Conservation (phyloP, 1,284 basidiomycete genomes). For the Leucoagaricus sp. region DNA sequence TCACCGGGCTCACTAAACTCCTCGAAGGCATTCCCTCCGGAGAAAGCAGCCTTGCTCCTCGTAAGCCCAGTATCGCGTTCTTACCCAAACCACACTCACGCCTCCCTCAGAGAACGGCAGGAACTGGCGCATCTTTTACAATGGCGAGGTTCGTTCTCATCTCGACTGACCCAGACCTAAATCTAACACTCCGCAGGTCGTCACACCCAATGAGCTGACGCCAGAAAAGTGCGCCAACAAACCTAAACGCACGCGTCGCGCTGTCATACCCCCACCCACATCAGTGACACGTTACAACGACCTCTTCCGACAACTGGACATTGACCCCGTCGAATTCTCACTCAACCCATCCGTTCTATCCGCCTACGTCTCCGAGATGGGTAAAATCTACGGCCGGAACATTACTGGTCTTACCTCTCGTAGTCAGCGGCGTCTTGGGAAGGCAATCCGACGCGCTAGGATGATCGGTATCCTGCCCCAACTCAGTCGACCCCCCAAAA, state of each 20-base stretch:
- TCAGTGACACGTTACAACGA: constrained; percentile 57
- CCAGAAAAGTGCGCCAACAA: not conserved
- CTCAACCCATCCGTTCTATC: constrained; percentile 70
- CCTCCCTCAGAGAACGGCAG: not conserved
- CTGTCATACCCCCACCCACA: constrained; percentile 52
- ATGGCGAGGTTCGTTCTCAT: constrained; percentile 1
- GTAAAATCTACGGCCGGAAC: constrained; percentile 76
- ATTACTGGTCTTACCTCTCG: constrained; percentile 80
- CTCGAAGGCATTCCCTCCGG: no score
- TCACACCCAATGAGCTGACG: constrained; percentile 7
- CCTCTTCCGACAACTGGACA: constrained; percentile 63
- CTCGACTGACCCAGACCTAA: not conserved
- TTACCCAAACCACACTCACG: not conserved
- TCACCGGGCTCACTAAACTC: not conserved
- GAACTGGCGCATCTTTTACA: constrained; percentile 2
- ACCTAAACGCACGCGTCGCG: not conserved
- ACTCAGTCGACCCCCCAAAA: constrained; percentile 44
- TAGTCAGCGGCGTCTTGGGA: constrained; percentile 80
- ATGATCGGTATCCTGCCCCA: constrained; percentile 89
- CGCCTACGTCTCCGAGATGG: constrained; percentile 81
- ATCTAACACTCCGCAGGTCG: not conserved
- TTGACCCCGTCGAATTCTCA: constrained; percentile 70
- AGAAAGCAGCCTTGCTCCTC: no score
- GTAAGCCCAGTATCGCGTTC: not conserved
- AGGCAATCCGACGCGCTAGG: constrained; percentile 89